Conservation (phyloP, 345 rosid genomes). For the Boechera divaricarpa region DNA sequence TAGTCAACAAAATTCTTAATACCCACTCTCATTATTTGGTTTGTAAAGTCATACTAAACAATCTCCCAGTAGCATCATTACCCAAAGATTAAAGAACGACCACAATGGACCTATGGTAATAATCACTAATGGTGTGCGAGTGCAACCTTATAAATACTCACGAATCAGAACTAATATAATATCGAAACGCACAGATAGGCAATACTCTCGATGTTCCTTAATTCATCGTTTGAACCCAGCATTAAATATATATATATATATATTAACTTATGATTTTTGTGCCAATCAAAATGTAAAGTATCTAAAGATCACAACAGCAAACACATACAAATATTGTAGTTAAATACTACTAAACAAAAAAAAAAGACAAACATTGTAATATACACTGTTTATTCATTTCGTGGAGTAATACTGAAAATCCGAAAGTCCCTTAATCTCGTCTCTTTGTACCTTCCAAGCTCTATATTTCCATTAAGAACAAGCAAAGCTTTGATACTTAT, state of each 20-base stretch:
- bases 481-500: constrained; percentile 29
- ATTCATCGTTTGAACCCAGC: constrained; percentile 18
- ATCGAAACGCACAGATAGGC: constrained; percentile 4
- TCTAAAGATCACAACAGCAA: constrained; percentile 1
- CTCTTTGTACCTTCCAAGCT: constrained; percentile 11
- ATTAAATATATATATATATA: not conserved
- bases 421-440: not conserved
- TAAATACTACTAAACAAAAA: constrained; percentile 11
- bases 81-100: constrained; percentile 27
- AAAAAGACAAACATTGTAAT: constrained; percentile 18
- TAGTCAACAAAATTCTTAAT: constrained; percentile 33
- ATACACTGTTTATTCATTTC: constrained; percentile 26
- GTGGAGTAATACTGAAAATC: not conserved
- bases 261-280: not conserved
- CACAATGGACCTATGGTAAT: constrained; percentile 18
- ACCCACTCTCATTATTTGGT: constrained; percentile 29
- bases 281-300: constrained; percentile 18
- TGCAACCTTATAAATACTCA: constrained; percentile 11
- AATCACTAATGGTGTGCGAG: constrained; percentile 1
- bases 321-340: constrained; percentile 21
- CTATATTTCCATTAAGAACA: constrained; percentile 10
- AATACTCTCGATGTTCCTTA: constrained; percentile 16
- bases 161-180: constrained; percentile 18
- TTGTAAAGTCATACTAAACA: constrained; percentile 29
- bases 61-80: constrained; percentile 9